A percentile compares a stretch with the other conserved stretches of the same genome.
Evolutionary conservation across 2,329 filamentous ascomycete species (phyloP).

Genomic region (Aureobasidium pullulans): DNA sequence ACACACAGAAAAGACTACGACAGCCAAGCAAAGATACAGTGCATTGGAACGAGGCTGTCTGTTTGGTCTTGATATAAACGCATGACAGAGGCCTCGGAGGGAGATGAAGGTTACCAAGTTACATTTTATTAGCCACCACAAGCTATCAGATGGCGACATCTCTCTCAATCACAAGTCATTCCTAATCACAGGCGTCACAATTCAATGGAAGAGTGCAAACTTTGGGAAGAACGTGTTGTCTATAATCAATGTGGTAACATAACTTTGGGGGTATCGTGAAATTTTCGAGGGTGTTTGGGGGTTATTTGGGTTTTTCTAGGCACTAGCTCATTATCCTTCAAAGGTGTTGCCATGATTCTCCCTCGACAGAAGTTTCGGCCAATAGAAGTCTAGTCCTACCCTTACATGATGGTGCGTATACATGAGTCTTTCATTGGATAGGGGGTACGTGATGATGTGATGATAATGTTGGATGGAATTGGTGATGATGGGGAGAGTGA

Average conservation of each 20-base stretch:
- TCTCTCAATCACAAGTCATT: background rate
- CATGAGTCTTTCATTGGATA: slow-evolving; percentile 8
- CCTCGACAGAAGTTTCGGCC: background rate
- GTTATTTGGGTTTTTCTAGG: background rate
- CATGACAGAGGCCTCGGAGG: too few species aligned
- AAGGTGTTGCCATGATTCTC: background rate
- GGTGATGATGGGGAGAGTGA: background rate
- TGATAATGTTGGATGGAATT: background rate
- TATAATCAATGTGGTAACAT: background rate
- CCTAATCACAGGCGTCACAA: too few species aligned
- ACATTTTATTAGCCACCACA: too few species aligned
- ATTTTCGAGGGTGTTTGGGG: background rate
- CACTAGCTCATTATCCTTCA: background rate
- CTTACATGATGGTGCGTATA: slow-evolving; percentile 16
- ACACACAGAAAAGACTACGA: too few species aligned
- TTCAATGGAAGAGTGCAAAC: background rate
- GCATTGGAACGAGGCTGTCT: too few species aligned
- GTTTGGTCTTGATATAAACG: too few species aligned
- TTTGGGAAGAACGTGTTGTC: background rate
- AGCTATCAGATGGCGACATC: background rate
- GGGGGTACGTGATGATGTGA: background rate
- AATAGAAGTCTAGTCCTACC: slow-evolving; percentile 9
- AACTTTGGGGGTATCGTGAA: slow-evolving; percentile 1
- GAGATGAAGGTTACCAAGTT: too few species aligned
- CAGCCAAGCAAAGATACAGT: too few species aligned